Evolutionary conservation across 257 asterid species (phyloP).

Genomic region (Osmanthus fragrans): DNA sequence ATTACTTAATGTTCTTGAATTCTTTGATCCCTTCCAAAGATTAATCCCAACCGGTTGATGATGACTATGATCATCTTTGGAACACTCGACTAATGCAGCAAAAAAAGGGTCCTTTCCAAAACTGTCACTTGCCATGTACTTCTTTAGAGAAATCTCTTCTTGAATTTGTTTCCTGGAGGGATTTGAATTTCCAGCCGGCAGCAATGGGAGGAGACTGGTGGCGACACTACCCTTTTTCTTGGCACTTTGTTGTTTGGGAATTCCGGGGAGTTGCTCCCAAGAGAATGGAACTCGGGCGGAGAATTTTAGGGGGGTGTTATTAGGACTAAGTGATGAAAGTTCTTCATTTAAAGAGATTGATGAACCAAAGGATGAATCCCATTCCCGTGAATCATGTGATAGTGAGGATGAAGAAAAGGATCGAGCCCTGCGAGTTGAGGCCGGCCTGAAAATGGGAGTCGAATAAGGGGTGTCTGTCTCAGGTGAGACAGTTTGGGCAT

Average conservation of each 20-base stretch:
- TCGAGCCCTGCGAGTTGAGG: constrained; percentile 31
- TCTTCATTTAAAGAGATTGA: constrained; percentile 41
- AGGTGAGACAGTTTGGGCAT: constrained; percentile 24
- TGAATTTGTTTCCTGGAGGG: constrained; percentile 32
- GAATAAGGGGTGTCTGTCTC: constrained; percentile 35
- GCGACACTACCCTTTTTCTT: constrained; percentile 29
- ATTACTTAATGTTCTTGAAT: constrained; percentile 50
- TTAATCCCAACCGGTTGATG: background rate
- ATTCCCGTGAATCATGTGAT: constrained; percentile 39
- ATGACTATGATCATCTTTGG: constrained; percentile 40
- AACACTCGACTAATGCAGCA: constrained; percentile 56
- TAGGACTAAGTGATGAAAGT: constrained; percentile 45
- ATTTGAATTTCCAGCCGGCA: constrained; percentile 43
- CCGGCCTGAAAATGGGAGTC: constrained; percentile 39
- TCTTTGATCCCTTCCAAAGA: constrained; percentile 39
- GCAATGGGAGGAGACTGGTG: constrained; percentile 43
- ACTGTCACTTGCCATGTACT: constrained; percentile 29
- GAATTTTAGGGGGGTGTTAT: constrained; percentile 33
- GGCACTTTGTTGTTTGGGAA: constrained; percentile 55
- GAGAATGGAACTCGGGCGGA: constrained; percentile 63
- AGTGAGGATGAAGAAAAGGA: constrained; percentile 50
- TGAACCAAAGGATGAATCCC: constrained; percentile 47
- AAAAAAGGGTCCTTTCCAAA: constrained; percentile 47
- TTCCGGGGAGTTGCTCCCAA: constrained; percentile 89
- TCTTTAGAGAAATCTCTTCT: constrained; percentile 44